Percentiles rank a stretch among this genome's conserved stretches.
These are phyloP conservation scores for Isoetes taiwanensis DNA, from an alignment of 75 land plant species.

Conservation along the genomic window DNA sequence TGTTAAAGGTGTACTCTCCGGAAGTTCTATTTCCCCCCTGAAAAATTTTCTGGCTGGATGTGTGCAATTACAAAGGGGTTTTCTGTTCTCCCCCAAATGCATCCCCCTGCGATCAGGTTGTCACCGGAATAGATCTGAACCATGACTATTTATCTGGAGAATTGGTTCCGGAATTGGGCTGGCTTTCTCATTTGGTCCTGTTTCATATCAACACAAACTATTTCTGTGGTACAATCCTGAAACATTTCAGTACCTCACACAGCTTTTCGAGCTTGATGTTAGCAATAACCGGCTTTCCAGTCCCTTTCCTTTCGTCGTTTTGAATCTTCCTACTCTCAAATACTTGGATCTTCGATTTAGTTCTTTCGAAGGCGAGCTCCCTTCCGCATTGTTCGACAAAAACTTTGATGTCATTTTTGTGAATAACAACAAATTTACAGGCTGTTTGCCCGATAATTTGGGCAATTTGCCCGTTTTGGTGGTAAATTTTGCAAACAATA, in stretches of 20 bases:
- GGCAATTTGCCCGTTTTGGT: background rate
- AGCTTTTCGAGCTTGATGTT: background rate
- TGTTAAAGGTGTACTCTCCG: no score
- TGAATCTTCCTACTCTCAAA: background rate
- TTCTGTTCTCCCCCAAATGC: background rate
- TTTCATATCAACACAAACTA: constrained; percentile 6
- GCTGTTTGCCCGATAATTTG: background rate
- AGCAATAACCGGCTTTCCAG: background rate
- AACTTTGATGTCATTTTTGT: background rate
- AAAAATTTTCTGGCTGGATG: no score
- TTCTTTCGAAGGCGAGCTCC: background rate
- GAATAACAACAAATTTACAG: background rate
- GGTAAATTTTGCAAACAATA: background rate
- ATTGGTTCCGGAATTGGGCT: constrained; percentile 1
- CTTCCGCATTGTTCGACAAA: background rate
- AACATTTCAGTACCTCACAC: background rate
- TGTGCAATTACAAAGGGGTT: constrained; percentile 4
- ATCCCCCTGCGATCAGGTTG: background rate
- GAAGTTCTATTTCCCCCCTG: no score
- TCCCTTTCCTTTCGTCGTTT: background rate
- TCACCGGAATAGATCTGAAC: constrained; percentile 5
- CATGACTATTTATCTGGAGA: background rate
- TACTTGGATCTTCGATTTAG: background rate
- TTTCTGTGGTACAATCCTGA: constrained; percentile 5
- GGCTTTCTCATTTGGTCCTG: background rate